Evolutionary conservation across 2,329 filamentous ascomycete species (phyloP), one percentile per base, ranked within the genome.

Genomic region (Aschersonia sp.): DNA sequence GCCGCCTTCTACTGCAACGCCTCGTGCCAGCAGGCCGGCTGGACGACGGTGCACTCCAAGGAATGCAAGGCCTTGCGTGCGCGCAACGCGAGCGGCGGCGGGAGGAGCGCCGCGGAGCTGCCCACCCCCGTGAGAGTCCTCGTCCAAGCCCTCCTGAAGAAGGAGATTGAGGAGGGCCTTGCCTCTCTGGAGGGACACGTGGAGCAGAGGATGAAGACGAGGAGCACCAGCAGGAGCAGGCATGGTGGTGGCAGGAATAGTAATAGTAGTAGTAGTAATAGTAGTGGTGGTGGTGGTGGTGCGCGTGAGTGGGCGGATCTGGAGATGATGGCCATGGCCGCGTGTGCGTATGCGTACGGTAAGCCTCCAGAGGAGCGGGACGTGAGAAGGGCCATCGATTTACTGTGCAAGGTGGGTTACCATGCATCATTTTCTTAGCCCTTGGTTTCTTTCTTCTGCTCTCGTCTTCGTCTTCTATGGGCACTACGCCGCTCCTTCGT

Each of bases 91-190:
- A 49, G 45, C 9, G 50, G 42, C 35, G 54, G 41, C 51, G n/a
- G n/a, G n/a, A n/a, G n/a, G n/a, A 55, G 30, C 47, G 58, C 51
- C 52, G 54, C 50, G 43, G 51, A 54, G 54, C 48, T 79, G 48
- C 78, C 78, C 1, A 79, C 78, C 1, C 69, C 73, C 0, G 71
- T 77, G 30, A 65, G 77, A 32, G 73, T 72, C 2, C 61, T 78
- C 11, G 57, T 79, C 43, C 73, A 75, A 58, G 60, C 73, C 4
- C 59, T 80, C 44, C 51, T 76, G 41, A 62, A 64, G 50, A 54
- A 54, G 5, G 60, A 65, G 7, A 55, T 59, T 6, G 61, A 56
- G 12, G 52, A 54, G 10, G 66, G 60, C 2, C 55, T 71, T 41
- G 61, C 51, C 29, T 56, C 54, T 30, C 57, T 80, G 48, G 69